Evolutionary conservation across 371 early-diverging fungal genomes (phyloP).

Genomic region (Mucor ambiguus): DNA sequence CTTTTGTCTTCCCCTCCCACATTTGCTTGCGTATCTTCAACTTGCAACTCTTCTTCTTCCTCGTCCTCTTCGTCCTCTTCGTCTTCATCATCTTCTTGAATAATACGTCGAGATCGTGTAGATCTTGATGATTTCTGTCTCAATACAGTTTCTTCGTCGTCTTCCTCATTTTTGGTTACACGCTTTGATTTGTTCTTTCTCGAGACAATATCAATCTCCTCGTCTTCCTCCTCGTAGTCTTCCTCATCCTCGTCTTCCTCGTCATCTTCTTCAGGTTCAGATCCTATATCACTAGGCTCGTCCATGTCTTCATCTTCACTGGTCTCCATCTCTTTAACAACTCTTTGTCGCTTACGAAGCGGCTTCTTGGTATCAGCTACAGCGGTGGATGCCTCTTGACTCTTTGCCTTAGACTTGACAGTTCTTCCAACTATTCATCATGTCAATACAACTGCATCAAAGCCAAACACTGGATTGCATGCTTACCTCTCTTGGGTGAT

Average conservation of each 20-base stretch:
- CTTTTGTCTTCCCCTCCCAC: not conserved
- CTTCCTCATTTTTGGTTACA: not conserved
- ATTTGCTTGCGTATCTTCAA: not conserved
- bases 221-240: conserved; percentile 4
- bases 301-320: conserved; percentile 16
- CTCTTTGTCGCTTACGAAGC: conserved; percentile 16
- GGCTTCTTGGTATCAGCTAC: not conserved
- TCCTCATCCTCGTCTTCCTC: conserved; percentile 7
- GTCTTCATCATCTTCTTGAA: not conserved
- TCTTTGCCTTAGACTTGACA: conserved; percentile 6
- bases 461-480: not conserved
- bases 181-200: not conserved
- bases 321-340: conserved; percentile 8
- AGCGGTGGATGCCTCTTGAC: not conserved
- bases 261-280: conserved; percentile 10
- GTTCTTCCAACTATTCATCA: not conserved
- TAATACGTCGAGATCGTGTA: not conserved
- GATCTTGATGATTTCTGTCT: not conserved
- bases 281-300: conserved; percentile 1
- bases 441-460: not conserved
- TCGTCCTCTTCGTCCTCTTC: conserved; percentile 5
- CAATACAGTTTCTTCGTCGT: not conserved
- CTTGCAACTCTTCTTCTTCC: not conserved
- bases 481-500: conserved; percentile 16
- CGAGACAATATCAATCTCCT: not conserved